phyloP scores from a whole-genome alignment of 371 early-diverging fungal species.

The Apophysomyces sp. region DNA sequence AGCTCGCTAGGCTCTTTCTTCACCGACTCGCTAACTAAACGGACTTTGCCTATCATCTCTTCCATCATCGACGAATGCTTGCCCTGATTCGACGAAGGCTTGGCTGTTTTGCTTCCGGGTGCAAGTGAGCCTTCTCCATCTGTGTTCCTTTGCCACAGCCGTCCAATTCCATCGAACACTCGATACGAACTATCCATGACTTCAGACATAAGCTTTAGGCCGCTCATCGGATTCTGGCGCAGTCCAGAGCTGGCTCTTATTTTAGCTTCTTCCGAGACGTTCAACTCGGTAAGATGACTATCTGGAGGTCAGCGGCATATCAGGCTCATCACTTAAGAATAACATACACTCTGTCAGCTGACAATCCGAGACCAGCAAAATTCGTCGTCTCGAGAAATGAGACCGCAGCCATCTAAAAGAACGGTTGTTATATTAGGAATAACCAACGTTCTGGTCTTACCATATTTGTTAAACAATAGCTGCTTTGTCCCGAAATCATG shows the following conservation, averaged over 20 bases:
- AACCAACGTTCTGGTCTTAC: conserved; percentile 11
- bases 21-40: conserved; percentile 16
- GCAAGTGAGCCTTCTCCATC: neutral
- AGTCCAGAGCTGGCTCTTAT: neutral
- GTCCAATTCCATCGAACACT: conserved; percentile 47
- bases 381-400: conserved; percentile 49
- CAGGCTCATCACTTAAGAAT: neutral
- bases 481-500: conserved; percentile 45
- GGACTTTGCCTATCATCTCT: conserved; percentile 18
- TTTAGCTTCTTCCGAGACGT: conserved; percentile 9
- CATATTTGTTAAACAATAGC: conserved; percentile 55
- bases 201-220: conserved; percentile 42
- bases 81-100: neutral
- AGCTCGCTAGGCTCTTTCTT: conserved; percentile 22
- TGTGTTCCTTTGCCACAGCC: conserved; percentile 41
- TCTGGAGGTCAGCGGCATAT: conserved; percentile 10
- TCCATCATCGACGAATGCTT: conserved; percentile 1
- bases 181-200: conserved; percentile 43
- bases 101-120: conserved; percentile 5
- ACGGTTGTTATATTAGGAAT: neutral
- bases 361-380: conserved; percentile 43
- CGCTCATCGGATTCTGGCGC: conserved; percentile 10
- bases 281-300: conserved; percentile 38
- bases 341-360: conserved; percentile 37
- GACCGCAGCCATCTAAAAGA: conserved; percentile 40